Evolutionary conservation across 1,284 basidiomycete genomes (phyloP).

Genomic region (Fomitopsis palustris): DNA sequence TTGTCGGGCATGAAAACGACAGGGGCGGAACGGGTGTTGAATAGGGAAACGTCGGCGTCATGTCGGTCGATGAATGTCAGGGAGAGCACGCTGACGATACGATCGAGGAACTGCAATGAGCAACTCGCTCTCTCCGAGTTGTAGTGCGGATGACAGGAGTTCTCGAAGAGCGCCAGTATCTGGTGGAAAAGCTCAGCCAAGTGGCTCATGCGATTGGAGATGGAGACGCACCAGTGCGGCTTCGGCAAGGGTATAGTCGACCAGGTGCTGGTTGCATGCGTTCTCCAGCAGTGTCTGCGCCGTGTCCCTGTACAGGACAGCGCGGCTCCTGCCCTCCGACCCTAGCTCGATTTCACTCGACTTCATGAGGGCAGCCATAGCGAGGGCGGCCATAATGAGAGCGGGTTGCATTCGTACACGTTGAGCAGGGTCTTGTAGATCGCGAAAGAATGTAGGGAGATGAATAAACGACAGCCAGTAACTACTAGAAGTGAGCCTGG

Average conservation of each 20-base stretch:
- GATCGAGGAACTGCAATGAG: slow-evolving; percentile 57
- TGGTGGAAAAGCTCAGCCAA: slow-evolving; percentile 24
- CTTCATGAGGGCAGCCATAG: slow-evolving; percentile 69
- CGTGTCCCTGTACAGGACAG: slow-evolving; percentile 48
- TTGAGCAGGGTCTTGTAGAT: slow-evolving; percentile 46
- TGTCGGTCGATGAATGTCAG: slow-evolving; percentile 55
- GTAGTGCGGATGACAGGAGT: slow-evolving; percentile 65
- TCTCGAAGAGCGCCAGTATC: slow-evolving; percentile 74
- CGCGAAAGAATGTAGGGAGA: slow-evolving; percentile 47
- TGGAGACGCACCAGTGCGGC: slow-evolving; percentile 61
- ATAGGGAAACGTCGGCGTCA: slow-evolving; percentile 51
- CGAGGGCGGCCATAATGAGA: slow-evolving; percentile 63
- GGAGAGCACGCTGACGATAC: slow-evolving; percentile 50
- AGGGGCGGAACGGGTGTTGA: slow-evolving; percentile 45
- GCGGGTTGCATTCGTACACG: slow-evolving; percentile 62
- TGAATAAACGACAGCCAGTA: slow-evolving; percentile 69
- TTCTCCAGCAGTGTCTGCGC: slow-evolving; percentile 53
- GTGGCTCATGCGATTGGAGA: neutral
- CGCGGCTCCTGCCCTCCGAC: slow-evolving; percentile 43
- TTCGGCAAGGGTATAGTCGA: slow-evolving; percentile 64
- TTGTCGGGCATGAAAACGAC: slow-evolving; percentile 31
- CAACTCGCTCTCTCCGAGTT: slow-evolving; percentile 47
- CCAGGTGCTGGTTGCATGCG: slow-evolving; percentile 46
- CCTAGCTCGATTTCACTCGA: slow-evolving; percentile 65
- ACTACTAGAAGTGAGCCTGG: slow-evolving; percentile 40